Evolutionary conservation across 1,139 yeast genomes (phyloP).

Genomic region (Diutina catenulata): DNA sequence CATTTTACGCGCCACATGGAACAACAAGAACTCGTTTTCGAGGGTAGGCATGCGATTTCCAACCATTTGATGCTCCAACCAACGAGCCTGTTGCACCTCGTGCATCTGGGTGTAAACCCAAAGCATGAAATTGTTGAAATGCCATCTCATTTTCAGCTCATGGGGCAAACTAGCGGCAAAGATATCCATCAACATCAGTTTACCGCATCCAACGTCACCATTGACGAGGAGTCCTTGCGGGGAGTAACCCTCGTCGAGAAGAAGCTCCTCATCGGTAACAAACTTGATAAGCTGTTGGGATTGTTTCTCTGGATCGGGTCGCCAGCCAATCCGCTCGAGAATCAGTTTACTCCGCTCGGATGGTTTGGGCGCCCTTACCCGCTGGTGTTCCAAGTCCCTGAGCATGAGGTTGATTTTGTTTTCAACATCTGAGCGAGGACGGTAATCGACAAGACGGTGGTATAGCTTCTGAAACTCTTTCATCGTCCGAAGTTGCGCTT

Average conservation of each 20-base stretch:
- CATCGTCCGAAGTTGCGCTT: conserved; percentile 49
- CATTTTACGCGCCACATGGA: conserved; percentile 60
- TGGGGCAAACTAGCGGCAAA: conserved; percentile 59
- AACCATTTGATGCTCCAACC: conserved; percentile 13
- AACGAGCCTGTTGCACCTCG: conserved; percentile 32
- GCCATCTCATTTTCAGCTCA: conserved; percentile 57
- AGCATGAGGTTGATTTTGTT: conserved; percentile 27
- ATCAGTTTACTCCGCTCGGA: conserved; percentile 6
- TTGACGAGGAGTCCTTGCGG: conserved; percentile 58
- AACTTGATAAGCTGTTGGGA: conserved; percentile 29
- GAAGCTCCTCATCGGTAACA: conserved; percentile 55
- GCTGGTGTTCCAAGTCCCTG: conserved; percentile 33
- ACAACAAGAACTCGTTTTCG: conserved; percentile 54
- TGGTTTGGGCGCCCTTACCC: conserved; percentile 13
- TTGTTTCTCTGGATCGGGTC: conserved; percentile 18
- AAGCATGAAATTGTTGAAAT: conserved; percentile 55
- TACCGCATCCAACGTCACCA: conserved; percentile 73
- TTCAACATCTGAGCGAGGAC: conserved; percentile 41
- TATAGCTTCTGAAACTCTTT: conserved; percentile 55
- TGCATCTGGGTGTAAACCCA: conserved; percentile 61
- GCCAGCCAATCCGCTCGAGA: conserved; percentile 10
- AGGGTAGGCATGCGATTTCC: conserved; percentile 18
- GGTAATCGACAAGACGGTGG: conserved; percentile 45
- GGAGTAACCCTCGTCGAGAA: conserved; percentile 34
- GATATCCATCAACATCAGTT: conserved; percentile 62